phyloP scores from a whole-genome alignment of 2,329 filamentous ascomycete genomes.

The Metarhizium brunneum region DNA sequence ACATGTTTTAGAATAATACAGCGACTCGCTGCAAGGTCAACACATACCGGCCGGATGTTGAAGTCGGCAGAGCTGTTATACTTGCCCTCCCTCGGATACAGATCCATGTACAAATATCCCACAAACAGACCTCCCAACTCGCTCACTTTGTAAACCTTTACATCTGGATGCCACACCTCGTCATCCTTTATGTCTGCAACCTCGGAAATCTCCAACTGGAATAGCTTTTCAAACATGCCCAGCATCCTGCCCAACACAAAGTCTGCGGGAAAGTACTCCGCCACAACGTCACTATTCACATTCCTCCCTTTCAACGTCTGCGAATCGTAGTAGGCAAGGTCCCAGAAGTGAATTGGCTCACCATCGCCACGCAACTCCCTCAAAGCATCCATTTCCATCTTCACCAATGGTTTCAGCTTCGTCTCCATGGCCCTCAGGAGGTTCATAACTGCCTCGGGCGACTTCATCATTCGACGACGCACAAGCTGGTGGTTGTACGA shows the following conservation, averaged over 20 bases:
- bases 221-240: slow-evolving; percentile 1
- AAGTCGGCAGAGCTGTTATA: slow-evolving; percentile 4
- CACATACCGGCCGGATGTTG: slow-evolving; percentile 2
- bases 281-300: slow-evolving; percentile 3
- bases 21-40: neutral
- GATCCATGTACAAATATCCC: slow-evolving; percentile 1
- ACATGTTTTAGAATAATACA: neutral
- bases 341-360: too few relatives aligned
- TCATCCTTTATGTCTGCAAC: neutral
- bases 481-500: slow-evolving; percentile 1
- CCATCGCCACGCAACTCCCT: neutral
- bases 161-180: slow-evolving; percentile 5
- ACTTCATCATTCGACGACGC: slow-evolving; percentile 1
- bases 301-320: neutral
- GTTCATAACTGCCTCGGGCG: neutral
- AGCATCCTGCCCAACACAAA: slow-evolving; percentile 1
- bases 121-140: neutral
- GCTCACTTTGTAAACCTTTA: slow-evolving; percentile 1
- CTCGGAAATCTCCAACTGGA: neutral
- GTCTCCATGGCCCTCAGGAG: neutral
- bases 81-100: slow-evolving; percentile 1
- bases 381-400: neutral
- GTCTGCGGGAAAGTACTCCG: slow-evolving; percentile 3
- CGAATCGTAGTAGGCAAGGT: neutral
- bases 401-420: neutral